Evolutionary conservation across 805 yeast species (phyloP).

Genomic region (Saccharomycopsis javanensis): DNA sequence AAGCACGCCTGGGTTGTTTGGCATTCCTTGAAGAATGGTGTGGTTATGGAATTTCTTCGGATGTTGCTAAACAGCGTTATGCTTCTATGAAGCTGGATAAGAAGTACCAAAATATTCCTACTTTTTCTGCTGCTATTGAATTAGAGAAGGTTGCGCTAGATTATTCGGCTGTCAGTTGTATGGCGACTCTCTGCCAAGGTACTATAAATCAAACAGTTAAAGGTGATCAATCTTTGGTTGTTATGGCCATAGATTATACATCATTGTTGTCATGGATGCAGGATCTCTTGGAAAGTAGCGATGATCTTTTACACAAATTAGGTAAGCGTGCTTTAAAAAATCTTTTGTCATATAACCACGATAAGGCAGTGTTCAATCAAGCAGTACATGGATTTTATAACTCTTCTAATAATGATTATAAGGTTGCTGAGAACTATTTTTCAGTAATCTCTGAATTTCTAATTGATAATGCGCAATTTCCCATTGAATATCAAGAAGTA

Average conservation of each 20-base stretch:
- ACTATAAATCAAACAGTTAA: slow-evolving; percentile 43
- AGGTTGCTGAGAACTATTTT: slow-evolving; percentile 60
- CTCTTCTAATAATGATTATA: slow-evolving; percentile 30
- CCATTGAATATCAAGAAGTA: slow-evolving; percentile 51
- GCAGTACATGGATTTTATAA: slow-evolving; percentile 49
- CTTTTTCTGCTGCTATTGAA: slow-evolving; percentile 25
- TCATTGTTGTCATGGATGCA: slow-evolving; percentile 76
- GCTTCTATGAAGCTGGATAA: slow-evolving; percentile 38
- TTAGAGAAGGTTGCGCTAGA: slow-evolving; percentile 39
- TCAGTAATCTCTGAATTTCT: slow-evolving; percentile 59
- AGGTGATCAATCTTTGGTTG: slow-evolving; percentile 38
- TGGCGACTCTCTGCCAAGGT: slow-evolving; percentile 78
- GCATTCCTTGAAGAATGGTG: slow-evolving; percentile 89
- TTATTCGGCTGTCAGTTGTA: slow-evolving; percentile 71
- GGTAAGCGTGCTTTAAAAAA: slow-evolving; percentile 68
- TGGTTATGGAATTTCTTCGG: slow-evolving; percentile 65
- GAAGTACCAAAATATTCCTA: slow-evolving; percentile 26
- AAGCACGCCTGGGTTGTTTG: slow-evolving; percentile 75
- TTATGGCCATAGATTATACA: slow-evolving; percentile 60
- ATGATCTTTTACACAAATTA: slow-evolving; percentile 45
- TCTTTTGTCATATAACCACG: slow-evolving; percentile 49
- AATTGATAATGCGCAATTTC: slow-evolving; percentile 37
- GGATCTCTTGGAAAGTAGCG: slow-evolving; percentile 39
- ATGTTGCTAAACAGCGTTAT: slow-evolving; percentile 59
- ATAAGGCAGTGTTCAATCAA: slow-evolving; percentile 43